phyloP scores from a whole-genome alignment of 2,329 filamentous ascomycete species.

The Neophaeococcomyces aloes region DNA sequence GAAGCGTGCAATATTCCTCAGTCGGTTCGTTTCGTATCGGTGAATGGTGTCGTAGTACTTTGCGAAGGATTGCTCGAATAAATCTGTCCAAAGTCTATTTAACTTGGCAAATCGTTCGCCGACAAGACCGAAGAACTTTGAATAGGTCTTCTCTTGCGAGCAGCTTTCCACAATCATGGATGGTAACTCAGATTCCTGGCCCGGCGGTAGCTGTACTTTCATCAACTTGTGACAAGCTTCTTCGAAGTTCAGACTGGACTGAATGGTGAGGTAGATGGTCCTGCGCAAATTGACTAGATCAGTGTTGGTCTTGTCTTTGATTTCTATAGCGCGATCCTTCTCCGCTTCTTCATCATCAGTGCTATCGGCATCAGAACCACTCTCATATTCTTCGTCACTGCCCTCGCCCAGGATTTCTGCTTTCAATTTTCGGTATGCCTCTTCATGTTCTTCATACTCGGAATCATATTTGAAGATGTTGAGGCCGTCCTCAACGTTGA shows the following conservation, averaged over 20 bases:
- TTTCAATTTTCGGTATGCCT: conserved; percentile 78
- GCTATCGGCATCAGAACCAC: conserved; percentile 44
- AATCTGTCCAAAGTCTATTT: conserved; percentile 84
- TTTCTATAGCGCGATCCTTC: conserved; percentile 76
- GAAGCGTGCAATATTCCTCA: conserved; percentile 89
- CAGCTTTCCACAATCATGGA: conserved; percentile 98
- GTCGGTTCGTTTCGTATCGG: conserved; percentile 86
- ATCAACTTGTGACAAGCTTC: conserved; percentile 96
- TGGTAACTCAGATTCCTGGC: conserved; percentile 79
- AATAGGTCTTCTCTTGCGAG: conserved; percentile 91
- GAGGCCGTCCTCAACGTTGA: conserved; percentile 74
- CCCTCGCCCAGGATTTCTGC: conserved; percentile 88
- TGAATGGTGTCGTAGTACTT: conserved; percentile 98
- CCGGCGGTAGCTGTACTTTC: conserved; percentile 77
- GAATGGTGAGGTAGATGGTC: conserved; percentile 95
- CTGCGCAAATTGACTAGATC: conserved; percentile 86
- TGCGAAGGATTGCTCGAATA: conserved; percentile 81
- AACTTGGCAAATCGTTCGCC: conserved; percentile 93
- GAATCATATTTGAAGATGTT: conserved; percentile 95
- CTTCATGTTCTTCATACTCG: conserved; percentile 83
- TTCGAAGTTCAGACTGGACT: conserved; percentile 91
- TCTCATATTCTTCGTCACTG: conserved; percentile 64
- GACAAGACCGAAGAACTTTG: conserved; percentile 92
- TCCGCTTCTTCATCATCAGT: conserved; percentile 60
- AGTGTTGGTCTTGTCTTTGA: conserved; percentile 95